These are phyloP conservation scores for Colletotrichum sp. DNA, from an alignment of 2,329 filamentous ascomycete species.

Conservation along the genomic window DNA sequence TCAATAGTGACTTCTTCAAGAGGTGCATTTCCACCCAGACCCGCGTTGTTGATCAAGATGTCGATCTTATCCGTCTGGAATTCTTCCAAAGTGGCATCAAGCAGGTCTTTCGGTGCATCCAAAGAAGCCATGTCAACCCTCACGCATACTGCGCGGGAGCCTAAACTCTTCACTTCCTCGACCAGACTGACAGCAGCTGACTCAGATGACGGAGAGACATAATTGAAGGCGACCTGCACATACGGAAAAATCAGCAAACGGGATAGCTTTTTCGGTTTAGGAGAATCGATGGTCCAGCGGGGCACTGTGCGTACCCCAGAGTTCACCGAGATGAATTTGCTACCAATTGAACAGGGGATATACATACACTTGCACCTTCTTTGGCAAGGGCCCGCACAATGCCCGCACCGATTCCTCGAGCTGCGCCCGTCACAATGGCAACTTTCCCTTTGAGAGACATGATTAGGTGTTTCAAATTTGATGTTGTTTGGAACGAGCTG, in stretches of 20 bases:
- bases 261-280: not conserved
- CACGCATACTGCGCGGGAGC: not conserved
- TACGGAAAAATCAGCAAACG: not conserved
- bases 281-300: not conserved
- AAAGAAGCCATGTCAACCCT: not conserved
- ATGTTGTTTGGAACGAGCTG: not conserved
- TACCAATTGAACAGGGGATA: not conserved
- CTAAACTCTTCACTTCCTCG: not conserved
- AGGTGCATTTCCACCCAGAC: not conserved
- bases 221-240: slow-evolving; percentile 3
- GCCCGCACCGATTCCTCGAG: slow-evolving; percentile 56
- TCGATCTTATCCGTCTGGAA: slow-evolving; percentile 6
- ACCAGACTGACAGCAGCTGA: not conserved
- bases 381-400: slow-evolving; percentile 67
- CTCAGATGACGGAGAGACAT: slow-evolving; percentile 5
- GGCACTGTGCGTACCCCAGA: not conserved
- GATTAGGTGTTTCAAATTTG: not conserved
- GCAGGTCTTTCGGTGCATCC: not conserved
- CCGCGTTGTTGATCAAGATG: slow-evolving; percentile 8
- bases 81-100: not conserved
- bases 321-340: not conserved
- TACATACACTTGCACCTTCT: slow-evolving; percentile 48
- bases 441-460: slow-evolving; percentile 1
- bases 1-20: slow-evolving; percentile 3
- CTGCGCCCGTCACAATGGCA: slow-evolving; percentile 7